Percentiles rank a stretch among this genome's conserved stretches.
phyloP scores from a whole-genome alignment of 1,284 basidiomycete species.

The Marasmius oreades region DNA sequence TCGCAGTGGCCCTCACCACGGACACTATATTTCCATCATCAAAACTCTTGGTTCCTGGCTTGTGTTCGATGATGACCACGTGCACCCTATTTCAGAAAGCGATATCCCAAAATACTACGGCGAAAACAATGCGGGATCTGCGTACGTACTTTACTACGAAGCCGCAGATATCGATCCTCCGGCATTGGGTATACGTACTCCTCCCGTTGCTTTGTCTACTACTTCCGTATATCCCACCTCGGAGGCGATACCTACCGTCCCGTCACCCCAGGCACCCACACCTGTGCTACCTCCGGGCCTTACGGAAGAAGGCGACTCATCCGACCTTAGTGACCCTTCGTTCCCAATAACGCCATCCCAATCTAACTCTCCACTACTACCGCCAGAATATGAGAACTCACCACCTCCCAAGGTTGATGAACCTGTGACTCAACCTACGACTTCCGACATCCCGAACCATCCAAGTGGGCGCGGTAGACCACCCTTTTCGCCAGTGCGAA shows the following conservation, averaged over 20 bases:
- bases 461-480: constrained; percentile 3
- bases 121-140: constrained; percentile 84
- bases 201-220: constrained; percentile 16
- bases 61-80: constrained; percentile 94
- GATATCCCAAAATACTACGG: constrained; percentile 96
- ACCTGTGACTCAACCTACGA: not conserved
- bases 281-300: constrained; percentile 52
- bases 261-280: constrained; percentile 18
- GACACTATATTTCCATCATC: constrained; percentile 95
- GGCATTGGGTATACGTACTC: constrained; percentile 59
- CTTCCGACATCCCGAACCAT: not conserved
- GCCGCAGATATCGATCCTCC: constrained; percentile 79
- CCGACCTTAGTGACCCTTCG: constrained; percentile 31
- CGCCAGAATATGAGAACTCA: constrained; percentile 18
- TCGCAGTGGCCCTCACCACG: constrained; percentile 87
- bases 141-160: constrained; percentile 98
- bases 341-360: constrained; percentile 22
- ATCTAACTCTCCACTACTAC: constrained; percentile 14
- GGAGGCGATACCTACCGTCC: constrained; percentile 20
- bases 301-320: constrained; percentile 31
- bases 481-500: not conserved
- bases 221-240: constrained; percentile 20
- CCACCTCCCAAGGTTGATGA: constrained; percentile 1
- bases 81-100: constrained; percentile 82
- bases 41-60: constrained; percentile 86